A percentile compares a stretch with the other conserved stretches of the same genome.
Evolutionary conservation across 2,329 filamentous ascomycete genomes (phyloP).

Genomic region (Exophiala viscosa): DNA sequence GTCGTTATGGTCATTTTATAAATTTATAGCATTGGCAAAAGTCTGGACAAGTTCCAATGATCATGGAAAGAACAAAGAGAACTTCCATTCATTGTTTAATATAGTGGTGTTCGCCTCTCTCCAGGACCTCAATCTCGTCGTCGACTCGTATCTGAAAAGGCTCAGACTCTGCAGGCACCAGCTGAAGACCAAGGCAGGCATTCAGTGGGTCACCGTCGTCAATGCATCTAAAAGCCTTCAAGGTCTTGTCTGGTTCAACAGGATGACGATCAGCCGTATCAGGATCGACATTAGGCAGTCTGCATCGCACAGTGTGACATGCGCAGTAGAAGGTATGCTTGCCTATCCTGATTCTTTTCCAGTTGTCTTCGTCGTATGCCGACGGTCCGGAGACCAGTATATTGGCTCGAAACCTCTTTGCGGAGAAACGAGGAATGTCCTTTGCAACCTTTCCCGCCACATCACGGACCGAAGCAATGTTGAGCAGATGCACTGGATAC

Average conservation of each 20-base stretch:
- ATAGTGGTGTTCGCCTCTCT: conserved; percentile 43
- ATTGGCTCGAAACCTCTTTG: conserved; percentile 57
- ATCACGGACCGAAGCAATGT: conserved; percentile 52
- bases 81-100: conserved; percentile 32
- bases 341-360: conserved; percentile 51
- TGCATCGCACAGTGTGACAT: conserved; percentile 50
- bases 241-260: conserved; percentile 47
- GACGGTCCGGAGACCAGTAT: conserved; percentile 53
- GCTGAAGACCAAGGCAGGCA: conserved; percentile 53
- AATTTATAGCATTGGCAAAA: too few species aligned
- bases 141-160: conserved; percentile 33
- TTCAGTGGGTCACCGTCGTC: conserved; percentile 48
- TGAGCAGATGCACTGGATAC: conserved; percentile 57
- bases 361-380: conserved; percentile 55
- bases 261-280: conserved; percentile 49
- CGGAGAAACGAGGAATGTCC: conserved; percentile 44
- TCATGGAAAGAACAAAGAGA: too few species aligned
- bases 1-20: too few species aligned
- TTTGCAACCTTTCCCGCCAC: conserved; percentile 43
- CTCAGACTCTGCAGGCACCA: conserved; percentile 33
- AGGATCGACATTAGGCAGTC: conserved; percentile 57
- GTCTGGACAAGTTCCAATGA: too few species aligned
- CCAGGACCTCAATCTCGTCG: conserved; percentile 39
- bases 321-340: conserved; percentile 22
- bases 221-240: conserved; percentile 50